Evolutionary conservation across 805 yeast genomes (phyloP).

Genomic region (Metschnikowia borealis): DNA sequence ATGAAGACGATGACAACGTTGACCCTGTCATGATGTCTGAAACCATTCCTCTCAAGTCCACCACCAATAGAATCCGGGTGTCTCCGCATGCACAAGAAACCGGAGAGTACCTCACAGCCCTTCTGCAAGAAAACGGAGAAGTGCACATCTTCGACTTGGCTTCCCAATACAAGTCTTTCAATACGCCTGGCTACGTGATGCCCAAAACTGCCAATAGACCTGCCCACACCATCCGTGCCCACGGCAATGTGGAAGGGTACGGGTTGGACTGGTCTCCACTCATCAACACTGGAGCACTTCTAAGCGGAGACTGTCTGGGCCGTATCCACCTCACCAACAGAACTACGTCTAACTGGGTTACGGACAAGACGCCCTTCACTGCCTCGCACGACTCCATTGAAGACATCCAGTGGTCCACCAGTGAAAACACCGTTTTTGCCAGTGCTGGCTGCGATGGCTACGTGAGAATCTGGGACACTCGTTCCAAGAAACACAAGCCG

Average conservation of each 20-base stretch:
- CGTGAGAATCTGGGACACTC: slow-evolving; percentile 93
- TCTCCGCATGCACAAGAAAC: slow-evolving; percentile 71
- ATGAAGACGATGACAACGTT: slow-evolving; percentile 58
- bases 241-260: slow-evolving; percentile 96
- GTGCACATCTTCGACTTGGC: slow-evolving; percentile 79
- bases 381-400: slow-evolving; percentile 78
- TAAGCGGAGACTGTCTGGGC: slow-evolving; percentile 89
- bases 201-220: slow-evolving; percentile 79
- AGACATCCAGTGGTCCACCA: slow-evolving; percentile 94
- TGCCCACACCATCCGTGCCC: slow-evolving; percentile 71
- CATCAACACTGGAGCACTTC: slow-evolving; percentile 69
- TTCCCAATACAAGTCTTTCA: slow-evolving; percentile 77
- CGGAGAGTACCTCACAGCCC: slow-evolving; percentile 81
- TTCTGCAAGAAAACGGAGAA: slow-evolving; percentile 88
- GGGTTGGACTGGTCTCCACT: slow-evolving; percentile 97
- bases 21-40: slow-evolving; percentile 90
- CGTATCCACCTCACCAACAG: slow-evolving; percentile 74
- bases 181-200: slow-evolving; percentile 78
- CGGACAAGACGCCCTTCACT: slow-evolving; percentile 77
- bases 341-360: slow-evolving; percentile 74
- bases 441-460: slow-evolving; percentile 89
- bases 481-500: slow-evolving; percentile 88
- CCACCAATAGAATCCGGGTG: slow-evolving; percentile 85
- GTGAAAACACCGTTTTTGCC: slow-evolving; percentile 93
- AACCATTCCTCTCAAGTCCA: slow-evolving; percentile 67